Evolutionary conservation across 1,139 yeast genomes (phyloP), one percentile per base, ranked within the genome.

Genomic region (Wickerhamiella pararugosa): DNA sequence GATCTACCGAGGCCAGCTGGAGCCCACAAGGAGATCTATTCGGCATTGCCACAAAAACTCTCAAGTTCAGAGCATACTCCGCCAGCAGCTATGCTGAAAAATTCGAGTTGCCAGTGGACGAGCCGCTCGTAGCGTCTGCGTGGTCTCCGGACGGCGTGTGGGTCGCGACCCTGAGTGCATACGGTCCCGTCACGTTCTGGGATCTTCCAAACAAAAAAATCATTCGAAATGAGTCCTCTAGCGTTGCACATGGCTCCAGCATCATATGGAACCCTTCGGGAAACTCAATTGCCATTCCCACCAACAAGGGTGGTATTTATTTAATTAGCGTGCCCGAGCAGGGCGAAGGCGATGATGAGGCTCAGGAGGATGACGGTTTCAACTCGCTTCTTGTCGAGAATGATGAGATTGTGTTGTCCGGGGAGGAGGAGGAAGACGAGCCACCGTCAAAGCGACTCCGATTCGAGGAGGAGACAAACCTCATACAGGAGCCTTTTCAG

Each of bases 1-100:
- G 63, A 5, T 58, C 65, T 6, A 63, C 73, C 1, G 64, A 67
- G 36, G 67, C 69, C 2, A 69, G 67, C 9, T 76, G 80, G 79
- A 74, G 71, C 52, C 76, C 79, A 5, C 66, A 70, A 43, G 93
- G 93, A 8, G 71, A 71, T 42, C 59, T 62, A 15, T 65, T 84
- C 45, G 81, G 87, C 1, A 54, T 77, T 10, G 82, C 80, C 2
- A 61, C 70, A 2, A 55, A 61, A 29, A 51, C 63, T 9, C 59
- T 62, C 41, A 63, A 54, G 32, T 58, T 63, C 50, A 67, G 58
- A 33, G 53, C 63, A 21, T 64, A 50, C 49, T 48, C 58, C 27
- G 40, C 49, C 3, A 51, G 52, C 27, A 36, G 42, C 25, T 54
- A 58, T 48, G 39, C 44, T 21, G 45, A 42, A 15, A 43, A 34